phyloP scores from a whole-genome alignment of 2,329 filamentous ascomycete genomes.

The Fusarium mundagurra region DNA sequence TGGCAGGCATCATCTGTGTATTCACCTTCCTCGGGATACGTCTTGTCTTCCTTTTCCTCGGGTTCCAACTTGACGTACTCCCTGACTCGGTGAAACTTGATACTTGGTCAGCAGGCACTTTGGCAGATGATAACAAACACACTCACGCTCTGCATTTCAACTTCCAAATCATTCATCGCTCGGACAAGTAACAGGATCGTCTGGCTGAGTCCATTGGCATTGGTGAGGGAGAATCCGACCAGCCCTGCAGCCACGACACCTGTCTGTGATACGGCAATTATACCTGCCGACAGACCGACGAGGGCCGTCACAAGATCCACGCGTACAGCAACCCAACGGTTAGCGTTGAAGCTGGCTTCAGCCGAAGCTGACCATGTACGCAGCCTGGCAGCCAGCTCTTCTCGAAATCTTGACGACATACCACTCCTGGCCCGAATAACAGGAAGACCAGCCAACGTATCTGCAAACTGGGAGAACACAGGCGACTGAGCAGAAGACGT shows the following conservation, averaged over 20 bases:
- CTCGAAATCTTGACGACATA: slow-evolving; percentile 59
- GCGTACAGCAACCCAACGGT: slow-evolving; percentile 66
- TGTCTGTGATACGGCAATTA: slow-evolving; percentile 61
- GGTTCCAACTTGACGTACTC: slow-evolving; percentile 57
- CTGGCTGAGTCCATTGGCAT: slow-evolving; percentile 63
- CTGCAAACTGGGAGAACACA: slow-evolving; percentile 66
- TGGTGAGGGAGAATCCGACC: slow-evolving; percentile 66
- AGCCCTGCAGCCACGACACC: slow-evolving; percentile 60
- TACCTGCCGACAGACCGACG: slow-evolving; percentile 61
- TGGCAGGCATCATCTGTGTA: slow-evolving; percentile 53
- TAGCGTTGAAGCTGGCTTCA: slow-evolving; percentile 64
- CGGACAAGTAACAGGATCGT: slow-evolving; percentile 63
- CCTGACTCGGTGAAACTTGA: slow-evolving; percentile 59
- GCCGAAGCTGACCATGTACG: slow-evolving; percentile 57
- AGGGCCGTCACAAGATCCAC: slow-evolving; percentile 64
- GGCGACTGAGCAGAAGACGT: slow-evolving; percentile 61
- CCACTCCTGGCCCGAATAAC: slow-evolving; percentile 62
- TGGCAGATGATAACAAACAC: not conserved
- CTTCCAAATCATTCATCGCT: slow-evolving; percentile 65
- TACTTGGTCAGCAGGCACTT: slow-evolving; percentile 23
- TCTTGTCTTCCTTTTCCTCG: slow-evolving; percentile 55
- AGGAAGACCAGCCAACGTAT: slow-evolving; percentile 60
- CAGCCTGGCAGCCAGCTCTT: slow-evolving; percentile 61
- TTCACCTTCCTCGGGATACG: slow-evolving; percentile 51
- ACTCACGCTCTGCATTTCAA: slow-evolving; percentile 65